Percentiles rank a stretch among this genome's conserved stretches.
Conservation (phyloP, 1,284 basidiomycete genomes). For the Cryptococcus jaspeensis region DNA sequence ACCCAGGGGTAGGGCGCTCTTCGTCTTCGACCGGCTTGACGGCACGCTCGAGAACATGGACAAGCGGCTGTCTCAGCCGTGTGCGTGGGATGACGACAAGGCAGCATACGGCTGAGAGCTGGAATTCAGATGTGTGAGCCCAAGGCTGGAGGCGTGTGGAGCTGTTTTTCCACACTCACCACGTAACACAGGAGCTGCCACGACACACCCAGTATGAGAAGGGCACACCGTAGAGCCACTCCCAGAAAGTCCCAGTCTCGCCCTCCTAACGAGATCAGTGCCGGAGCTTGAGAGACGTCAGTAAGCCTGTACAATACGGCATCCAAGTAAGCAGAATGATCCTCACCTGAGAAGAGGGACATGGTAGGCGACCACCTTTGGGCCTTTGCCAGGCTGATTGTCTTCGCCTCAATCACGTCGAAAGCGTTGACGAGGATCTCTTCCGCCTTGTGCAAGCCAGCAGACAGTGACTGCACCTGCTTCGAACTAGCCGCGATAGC, state of each 20-base stretch:
- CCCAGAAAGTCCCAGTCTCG: not conserved
- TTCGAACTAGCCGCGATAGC: not conserved
- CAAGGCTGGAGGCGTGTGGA: not conserved
- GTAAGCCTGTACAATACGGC: not conserved
- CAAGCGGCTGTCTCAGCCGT: constrained; percentile 1
- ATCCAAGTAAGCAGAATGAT: not conserved
- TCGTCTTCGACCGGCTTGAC: not conserved
- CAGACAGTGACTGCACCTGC: not conserved
- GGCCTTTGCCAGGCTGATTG: not conserved
- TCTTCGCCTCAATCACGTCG: not conserved
- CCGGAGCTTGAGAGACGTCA: not conserved
- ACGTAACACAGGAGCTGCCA: constrained; percentile 4
- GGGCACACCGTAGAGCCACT: not conserved
- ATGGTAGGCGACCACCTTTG: not conserved
- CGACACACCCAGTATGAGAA: not conserved
- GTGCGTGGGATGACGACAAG: constrained; percentile 2
- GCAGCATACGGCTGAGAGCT: constrained; percentile 3
- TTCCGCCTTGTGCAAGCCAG: not conserved
- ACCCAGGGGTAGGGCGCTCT: not conserved
- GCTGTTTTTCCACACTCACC: not conserved
- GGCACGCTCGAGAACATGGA: not conserved
- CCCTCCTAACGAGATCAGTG: not conserved
- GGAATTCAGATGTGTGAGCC: not conserved
- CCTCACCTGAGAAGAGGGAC: constrained; percentile 10
- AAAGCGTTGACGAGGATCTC: not conserved